Evolutionary conservation across 768 basidiomycete species (phyloP).

Genomic region (Russula griseocarnosa): DNA sequence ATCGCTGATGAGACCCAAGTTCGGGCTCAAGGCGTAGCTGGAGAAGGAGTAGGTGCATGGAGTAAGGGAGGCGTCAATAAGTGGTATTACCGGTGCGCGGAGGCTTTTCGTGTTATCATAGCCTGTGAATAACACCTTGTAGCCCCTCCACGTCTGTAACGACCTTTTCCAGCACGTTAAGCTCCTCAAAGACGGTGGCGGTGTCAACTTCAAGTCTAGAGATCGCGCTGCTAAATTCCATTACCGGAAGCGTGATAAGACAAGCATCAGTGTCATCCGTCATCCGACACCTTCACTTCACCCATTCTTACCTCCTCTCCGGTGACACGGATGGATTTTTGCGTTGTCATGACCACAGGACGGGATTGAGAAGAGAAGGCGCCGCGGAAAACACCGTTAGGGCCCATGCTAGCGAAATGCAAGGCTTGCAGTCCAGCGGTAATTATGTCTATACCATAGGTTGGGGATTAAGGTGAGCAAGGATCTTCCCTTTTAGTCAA

Average conservation of each 20-base stretch:
- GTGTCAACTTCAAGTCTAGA: constrained; percentile 57
- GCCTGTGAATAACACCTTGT: constrained; percentile 35
- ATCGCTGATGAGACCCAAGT: constrained; percentile 76
- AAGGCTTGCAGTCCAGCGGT: constrained; percentile 74
- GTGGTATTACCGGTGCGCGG: constrained; percentile 68
- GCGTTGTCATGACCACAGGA: constrained; percentile 67
- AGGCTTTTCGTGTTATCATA: constrained; percentile 36
- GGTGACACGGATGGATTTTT: constrained; percentile 73
- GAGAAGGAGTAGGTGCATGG: constrained; percentile 73
- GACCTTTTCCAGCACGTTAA: constrained; percentile 46
- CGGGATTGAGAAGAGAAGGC: constrained; percentile 47
- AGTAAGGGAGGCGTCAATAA: constrained; percentile 80
- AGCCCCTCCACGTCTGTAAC: constrained; percentile 39
- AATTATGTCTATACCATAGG: constrained; percentile 86
- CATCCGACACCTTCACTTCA: constrained; percentile 61
- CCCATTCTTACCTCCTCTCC: constrained; percentile 59
- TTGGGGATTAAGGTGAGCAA: constrained; percentile 69
- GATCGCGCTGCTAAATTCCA: constrained; percentile 65
- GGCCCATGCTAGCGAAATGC: constrained; percentile 79
- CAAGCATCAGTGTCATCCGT: constrained; percentile 54
- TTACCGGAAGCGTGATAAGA: constrained; percentile 62
- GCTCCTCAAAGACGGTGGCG: constrained; percentile 54
- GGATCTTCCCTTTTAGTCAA: background rate
- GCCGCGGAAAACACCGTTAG: constrained; percentile 54
- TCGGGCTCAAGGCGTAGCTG: constrained; percentile 54